These are phyloP conservation scores for Tinospora cordifolia DNA, from an alignment of 164 flowering plant species.

Conservation along the genomic window DNA sequence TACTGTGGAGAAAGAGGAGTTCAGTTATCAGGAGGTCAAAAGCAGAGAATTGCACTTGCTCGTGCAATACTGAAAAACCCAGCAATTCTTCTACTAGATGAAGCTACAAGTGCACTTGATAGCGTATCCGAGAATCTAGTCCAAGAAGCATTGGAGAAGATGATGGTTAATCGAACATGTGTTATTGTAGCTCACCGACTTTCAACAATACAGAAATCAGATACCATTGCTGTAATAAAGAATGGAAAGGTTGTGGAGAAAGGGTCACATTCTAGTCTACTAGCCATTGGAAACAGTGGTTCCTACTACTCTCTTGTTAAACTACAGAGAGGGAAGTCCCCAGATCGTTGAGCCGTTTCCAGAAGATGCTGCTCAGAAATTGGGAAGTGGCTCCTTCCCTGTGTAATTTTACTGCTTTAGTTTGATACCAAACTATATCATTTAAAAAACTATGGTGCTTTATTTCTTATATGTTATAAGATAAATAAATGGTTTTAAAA, in stretches of 20 bases:
- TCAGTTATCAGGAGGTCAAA: slow-evolving; percentile 54
- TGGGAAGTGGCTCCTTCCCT: neutral
- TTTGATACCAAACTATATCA: no score
- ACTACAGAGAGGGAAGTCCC: slow-evolving; percentile 25
- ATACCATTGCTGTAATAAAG: slow-evolving; percentile 36
- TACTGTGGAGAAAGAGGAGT: slow-evolving; percentile 53
- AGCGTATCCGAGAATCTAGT: slow-evolving; percentile 40
- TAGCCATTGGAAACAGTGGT: slow-evolving; percentile 29
- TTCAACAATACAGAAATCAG: slow-evolving; percentile 36
- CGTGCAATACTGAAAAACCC: slow-evolving; percentile 51
- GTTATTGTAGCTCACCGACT: slow-evolving; percentile 44
- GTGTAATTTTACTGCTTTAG: neutral
- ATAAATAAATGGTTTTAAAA: no score
- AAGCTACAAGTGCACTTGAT: slow-evolving; percentile 55
- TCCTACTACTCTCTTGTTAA: slow-evolving; percentile 36
- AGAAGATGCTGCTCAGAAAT: neutral
- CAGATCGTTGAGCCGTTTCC: slow-evolving; percentile 16
- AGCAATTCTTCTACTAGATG: slow-evolving; percentile 37
- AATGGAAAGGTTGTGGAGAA: slow-evolving; percentile 37
- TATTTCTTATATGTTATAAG: no score
- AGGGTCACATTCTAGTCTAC: slow-evolving; percentile 33
- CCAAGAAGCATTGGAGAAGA: slow-evolving; percentile 44
- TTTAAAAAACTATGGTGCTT: no score
- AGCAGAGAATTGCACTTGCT: slow-evolving; percentile 54
- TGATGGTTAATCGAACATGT: slow-evolving; percentile 44